Evolutionary conservation across 2,329 filamentous ascomycete genomes (phyloP).

Genomic region (Talaromyces verruculosus): DNA sequence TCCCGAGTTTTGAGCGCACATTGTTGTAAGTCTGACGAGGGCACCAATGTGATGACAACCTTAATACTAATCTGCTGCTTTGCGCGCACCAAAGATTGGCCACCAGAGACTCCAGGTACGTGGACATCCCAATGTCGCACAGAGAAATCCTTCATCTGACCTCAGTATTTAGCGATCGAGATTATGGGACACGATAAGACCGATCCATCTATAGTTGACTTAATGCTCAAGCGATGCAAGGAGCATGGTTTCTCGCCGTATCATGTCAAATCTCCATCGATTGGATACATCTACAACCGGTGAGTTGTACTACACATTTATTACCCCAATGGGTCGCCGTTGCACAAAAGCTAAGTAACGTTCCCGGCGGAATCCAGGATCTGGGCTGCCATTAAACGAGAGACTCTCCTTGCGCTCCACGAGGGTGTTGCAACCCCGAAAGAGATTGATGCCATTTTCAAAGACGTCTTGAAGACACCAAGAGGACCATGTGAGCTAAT

Average conservation of each 20-base stretch:
- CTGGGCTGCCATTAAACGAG: constrained; percentile 47
- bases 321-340: neutral
- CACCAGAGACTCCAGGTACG: constrained; percentile 39
- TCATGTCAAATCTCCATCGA: constrained; percentile 38
- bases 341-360: neutral
- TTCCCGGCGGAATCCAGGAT: constrained; percentile 28
- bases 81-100: constrained; percentile 34
- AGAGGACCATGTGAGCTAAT: constrained; percentile 43
- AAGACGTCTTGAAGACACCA: constrained; percentile 36
- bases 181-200: constrained; percentile 42
- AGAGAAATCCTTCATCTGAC: neutral
- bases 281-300: constrained; percentile 45
- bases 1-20: constrained; percentile 46
- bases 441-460: constrained; percentile 42
- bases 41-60: neutral
- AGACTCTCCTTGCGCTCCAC: constrained; percentile 36
- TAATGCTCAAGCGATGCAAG: constrained; percentile 32
- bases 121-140: neutral
- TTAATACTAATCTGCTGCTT: neutral
- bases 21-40: constrained; percentile 37
- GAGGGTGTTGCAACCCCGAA: constrained; percentile 39
- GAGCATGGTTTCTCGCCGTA: constrained; percentile 41
- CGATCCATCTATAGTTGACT: constrained; percentile 30
- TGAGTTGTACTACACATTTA: constrained; percentile 16
- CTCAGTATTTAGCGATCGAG: constrained; percentile 33